Evolutionary conservation across 768 basidiomycete species (phyloP), one percentile per base, ranked within the genome.

Genomic region (Amanita thiersii): DNA sequence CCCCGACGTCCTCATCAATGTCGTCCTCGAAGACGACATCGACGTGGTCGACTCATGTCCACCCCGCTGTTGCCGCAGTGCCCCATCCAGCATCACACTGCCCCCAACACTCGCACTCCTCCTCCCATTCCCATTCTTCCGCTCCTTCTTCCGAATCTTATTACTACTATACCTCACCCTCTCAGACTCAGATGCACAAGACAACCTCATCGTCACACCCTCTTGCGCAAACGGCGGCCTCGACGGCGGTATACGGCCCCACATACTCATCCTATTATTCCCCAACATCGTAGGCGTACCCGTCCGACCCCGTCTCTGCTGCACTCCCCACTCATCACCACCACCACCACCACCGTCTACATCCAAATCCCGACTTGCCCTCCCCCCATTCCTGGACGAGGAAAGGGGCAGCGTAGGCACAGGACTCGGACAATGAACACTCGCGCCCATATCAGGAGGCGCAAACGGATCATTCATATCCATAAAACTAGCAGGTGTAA

Each of bases 401-500:
- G 30, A 12, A 12, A 31, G 15, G 3, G 30, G 15, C 30, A 15
- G 12, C 30, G 5, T 31, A 12, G 26, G 29, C 26, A 25, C 47
- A 35, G 29, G 33, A 39, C 31, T 47, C 47, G 25, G 21, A 23
- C 37, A 39, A 23, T 39, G 14, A 15, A 47, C 43, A 39, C 21
- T 19, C 44, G 20, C 32, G 19, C 36, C 40, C 20, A 46, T 40
- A 29, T 46, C 47, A 20, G 58, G 55, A 21, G 54, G 49, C 17
- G 60, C 60, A 37, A 62, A 62, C 14, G 60, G 60, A 31, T 62
- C 60, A 5, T 55, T 50, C 47, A 62, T 28, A 46, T 62, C 57
- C 59, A 57, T 62, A 30, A 62, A 62, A 38, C 58, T 58, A 20
- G 34, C 23, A 9, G 24, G 34, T n/a, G n/a, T n/a, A n/a, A n/a